phyloP scores from a whole-genome alignment of 2,329 filamentous ascomycete genomes.

The Epichloe typhina region DNA sequence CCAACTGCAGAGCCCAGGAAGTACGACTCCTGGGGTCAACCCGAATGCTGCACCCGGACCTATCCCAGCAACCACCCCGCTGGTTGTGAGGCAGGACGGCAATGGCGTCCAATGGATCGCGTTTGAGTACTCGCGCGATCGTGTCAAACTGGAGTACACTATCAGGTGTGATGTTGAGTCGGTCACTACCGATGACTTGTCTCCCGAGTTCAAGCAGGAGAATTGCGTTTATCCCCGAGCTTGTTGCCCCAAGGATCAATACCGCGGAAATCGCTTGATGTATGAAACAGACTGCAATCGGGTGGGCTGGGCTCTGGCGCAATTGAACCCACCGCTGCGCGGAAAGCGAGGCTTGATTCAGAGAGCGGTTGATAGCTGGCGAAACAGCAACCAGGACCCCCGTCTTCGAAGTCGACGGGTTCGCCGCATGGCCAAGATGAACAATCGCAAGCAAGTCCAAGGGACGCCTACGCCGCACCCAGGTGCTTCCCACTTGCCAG shows the following conservation, averaged over 20 bases:
- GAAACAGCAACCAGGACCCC: slow-evolving; percentile 96
- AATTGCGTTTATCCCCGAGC: slow-evolving; percentile 97
- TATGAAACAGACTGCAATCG: slow-evolving; percentile 99
- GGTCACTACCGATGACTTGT: slow-evolving; percentile 76
- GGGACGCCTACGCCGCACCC: slow-evolving; percentile 44
- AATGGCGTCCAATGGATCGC: slow-evolving; percentile 98
- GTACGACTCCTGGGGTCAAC: slow-evolving; percentile 45
- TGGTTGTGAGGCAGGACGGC: slow-evolving; percentile 87
- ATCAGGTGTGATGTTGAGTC: slow-evolving; percentile 97
- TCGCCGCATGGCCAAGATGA: slow-evolving; percentile 91
- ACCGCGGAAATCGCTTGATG: slow-evolving; percentile 85
- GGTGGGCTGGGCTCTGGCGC: slow-evolving; percentile 96
- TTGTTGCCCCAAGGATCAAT: slow-evolving; percentile 89
- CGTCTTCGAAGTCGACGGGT: slow-evolving; percentile 82
- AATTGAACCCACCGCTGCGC: slow-evolving; percentile 79
- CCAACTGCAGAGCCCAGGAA: slow-evolving; percentile 26
- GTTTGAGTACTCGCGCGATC: slow-evolving; percentile 92
- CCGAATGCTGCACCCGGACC: slow-evolving; percentile 88
- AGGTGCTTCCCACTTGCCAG: slow-evolving; percentile 49
- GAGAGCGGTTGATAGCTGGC: slow-evolving; percentile 94
- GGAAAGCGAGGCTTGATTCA: slow-evolving; percentile 95
- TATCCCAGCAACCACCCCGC: slow-evolving; percentile 88
- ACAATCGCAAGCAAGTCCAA: slow-evolving; percentile 63
- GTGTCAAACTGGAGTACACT: slow-evolving; percentile 99
- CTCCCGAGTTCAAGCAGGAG: slow-evolving; percentile 86